Conservation (phyloP, 2,329 filamentous ascomycete species). For the Davidsoniella australis region DNA sequence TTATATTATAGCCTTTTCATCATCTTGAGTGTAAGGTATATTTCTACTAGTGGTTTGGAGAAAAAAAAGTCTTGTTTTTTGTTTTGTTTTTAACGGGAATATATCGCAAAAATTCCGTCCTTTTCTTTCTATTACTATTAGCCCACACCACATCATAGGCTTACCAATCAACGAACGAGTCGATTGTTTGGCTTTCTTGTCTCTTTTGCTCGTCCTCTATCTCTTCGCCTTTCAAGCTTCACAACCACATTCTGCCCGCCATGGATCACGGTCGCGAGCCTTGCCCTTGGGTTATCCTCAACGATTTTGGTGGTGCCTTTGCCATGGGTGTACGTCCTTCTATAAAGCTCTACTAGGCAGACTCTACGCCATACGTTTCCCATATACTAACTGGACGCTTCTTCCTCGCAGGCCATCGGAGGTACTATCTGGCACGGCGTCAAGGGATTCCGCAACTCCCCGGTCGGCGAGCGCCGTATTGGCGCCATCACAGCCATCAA, state of each 20-base stretch:
- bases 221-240: not conserved
- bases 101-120: not conserved
- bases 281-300: slow-evolving; percentile 90
- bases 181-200: not conserved
- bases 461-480: slow-evolving; percentile 86
- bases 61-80: not conserved
- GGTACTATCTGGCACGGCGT: slow-evolving; percentile 91
- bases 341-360: not conserved
- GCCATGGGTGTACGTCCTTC: slow-evolving; percentile 66
- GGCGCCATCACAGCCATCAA: slow-evolving; percentile 95
- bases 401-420: slow-evolving; percentile 42
- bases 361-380: not conserved
- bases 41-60: not conserved
- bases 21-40: not conserved
- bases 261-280: slow-evolving; percentile 97
- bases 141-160: too few relatives aligned
- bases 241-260: slow-evolving; percentile 8
- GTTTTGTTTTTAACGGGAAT: not conserved
- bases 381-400: slow-evolving; percentile 13
- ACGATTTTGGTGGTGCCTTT: slow-evolving; percentile 95
- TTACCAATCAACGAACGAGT: too few relatives aligned
- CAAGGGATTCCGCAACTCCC: slow-evolving; percentile 81
- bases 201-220: not conserved
- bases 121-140: not conserved
- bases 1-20: not conserved